Conservation (phyloP, 768 basidiomycete genomes). For the Dendrothele bispora region DNA sequence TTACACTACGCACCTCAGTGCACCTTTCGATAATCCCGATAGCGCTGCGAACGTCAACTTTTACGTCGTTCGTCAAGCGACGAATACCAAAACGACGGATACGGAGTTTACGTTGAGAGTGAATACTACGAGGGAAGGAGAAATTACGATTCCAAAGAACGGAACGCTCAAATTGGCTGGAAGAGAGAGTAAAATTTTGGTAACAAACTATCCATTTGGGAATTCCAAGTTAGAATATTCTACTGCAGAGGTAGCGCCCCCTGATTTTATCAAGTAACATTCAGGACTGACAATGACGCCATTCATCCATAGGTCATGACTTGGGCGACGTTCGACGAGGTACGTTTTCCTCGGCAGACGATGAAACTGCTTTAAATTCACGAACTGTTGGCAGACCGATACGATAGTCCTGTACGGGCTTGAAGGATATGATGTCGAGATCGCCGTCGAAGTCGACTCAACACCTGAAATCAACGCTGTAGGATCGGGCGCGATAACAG, state of each 20-base stretch:
- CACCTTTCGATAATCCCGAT: no score
- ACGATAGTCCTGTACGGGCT: slow-evolving; percentile 38
- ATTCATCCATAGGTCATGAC: slow-evolving; percentile 30
- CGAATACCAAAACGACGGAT: slow-evolving; percentile 46
- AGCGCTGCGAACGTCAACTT: slow-evolving; percentile 51
- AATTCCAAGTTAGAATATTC: slow-evolving; percentile 53
- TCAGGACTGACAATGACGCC: no score
- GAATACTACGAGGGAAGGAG: slow-evolving; percentile 46
- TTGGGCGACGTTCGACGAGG: slow-evolving; percentile 37
- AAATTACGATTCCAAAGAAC: slow-evolving; percentile 35
- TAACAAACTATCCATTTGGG: slow-evolving; percentile 66
- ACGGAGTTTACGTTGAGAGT: slow-evolving; percentile 42
- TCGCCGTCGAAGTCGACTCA: slow-evolving; percentile 12
- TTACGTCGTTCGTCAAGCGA: slow-evolving; percentile 55
- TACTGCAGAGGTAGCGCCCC: slow-evolving; percentile 51
- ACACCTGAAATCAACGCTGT: slow-evolving; percentile 9
- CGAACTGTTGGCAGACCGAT: slow-evolving; percentile 20
- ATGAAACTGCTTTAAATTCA: neutral
- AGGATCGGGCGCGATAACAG: slow-evolving; percentile 23
- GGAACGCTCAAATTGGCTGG: slow-evolving; percentile 55
- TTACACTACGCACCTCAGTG: slow-evolving; percentile 53
- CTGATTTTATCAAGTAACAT: no score
- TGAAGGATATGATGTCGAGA: slow-evolving; percentile 35
- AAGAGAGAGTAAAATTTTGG: slow-evolving; percentile 62
- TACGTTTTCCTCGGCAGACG: slow-evolving; percentile 1